Conservation (phyloP, 2,329 filamentous ascomycete species). For the Sphaerostilbella broomeana region DNA sequence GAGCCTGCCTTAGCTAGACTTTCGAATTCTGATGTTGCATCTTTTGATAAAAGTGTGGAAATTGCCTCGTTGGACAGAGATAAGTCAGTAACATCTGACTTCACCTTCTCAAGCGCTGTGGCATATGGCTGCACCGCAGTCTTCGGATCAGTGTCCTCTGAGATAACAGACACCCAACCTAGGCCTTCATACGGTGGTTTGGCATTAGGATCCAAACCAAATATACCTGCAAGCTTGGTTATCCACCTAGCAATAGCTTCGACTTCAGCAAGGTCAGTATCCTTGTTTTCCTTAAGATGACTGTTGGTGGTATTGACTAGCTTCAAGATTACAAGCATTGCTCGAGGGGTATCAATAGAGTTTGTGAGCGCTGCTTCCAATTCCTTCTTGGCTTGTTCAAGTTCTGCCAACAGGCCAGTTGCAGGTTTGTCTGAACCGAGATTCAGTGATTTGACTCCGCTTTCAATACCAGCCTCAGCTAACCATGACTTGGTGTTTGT, state of each 20-base stretch:
- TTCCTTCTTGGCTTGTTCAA: conserved; percentile 50
- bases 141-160: conserved; percentile 36
- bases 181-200: conserved; percentile 47
- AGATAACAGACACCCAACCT: conserved; percentile 45
- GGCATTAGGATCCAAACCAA: conserved; percentile 68
- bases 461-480: conserved; percentile 34
- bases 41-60: conserved; percentile 34
- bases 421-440: conserved; percentile 27
- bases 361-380: conserved; percentile 60
- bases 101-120: conserved; percentile 38
- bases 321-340: conserved; percentile 71
- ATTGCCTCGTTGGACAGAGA: conserved; percentile 44
- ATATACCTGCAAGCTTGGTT: conserved; percentile 75
- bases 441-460: conserved; percentile 32
- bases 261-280: conserved; percentile 40
- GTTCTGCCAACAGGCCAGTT: conserved; percentile 32
- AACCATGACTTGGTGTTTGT: conserved; percentile 49
- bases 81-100: conserved; percentile 39
- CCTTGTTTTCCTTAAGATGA: conserved; percentile 42
- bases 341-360: conserved; percentile 79
- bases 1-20: conserved; percentile 38
- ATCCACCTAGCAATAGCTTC: conserved; percentile 66
- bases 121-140: conserved; percentile 42
- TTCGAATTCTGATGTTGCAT: conserved; percentile 42
- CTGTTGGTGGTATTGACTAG: conserved; percentile 73